Conservation (phyloP, 257 asterid genomes). For the Anisodus acutangulus region DNA sequence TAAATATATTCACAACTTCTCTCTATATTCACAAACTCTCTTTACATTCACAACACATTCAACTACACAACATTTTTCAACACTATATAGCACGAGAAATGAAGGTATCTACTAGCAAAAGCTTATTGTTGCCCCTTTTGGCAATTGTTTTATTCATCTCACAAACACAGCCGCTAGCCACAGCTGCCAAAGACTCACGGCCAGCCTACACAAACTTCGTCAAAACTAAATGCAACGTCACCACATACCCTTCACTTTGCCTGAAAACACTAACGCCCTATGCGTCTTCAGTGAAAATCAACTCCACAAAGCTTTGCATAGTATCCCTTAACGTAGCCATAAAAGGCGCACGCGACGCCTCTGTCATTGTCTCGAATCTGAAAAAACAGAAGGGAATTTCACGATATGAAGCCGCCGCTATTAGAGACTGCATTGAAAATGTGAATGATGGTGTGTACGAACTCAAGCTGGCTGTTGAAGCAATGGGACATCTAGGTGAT, state of each 20-base stretch:
- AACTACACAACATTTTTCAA: background rate
- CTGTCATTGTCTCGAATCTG: slow-evolving; percentile 39
- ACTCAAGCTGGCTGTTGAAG: slow-evolving; percentile 51
- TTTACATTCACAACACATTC: background rate
- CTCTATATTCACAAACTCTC: background rate
- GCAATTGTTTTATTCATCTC: slow-evolving; percentile 29
- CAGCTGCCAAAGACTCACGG: slow-evolving; percentile 29
- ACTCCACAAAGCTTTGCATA: slow-evolving; percentile 51
- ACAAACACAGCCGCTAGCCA: slow-evolving; percentile 1
- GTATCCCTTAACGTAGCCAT: slow-evolving; percentile 58
- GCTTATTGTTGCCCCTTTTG: background rate
- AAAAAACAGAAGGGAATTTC: slow-evolving; percentile 42
- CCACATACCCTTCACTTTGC: slow-evolving; percentile 68
- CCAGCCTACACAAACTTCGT: slow-evolving; percentile 43
- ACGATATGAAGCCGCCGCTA: slow-evolving; percentile 39
- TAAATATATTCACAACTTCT: background rate
- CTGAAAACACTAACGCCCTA: slow-evolving; percentile 54
- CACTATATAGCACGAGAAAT: slow-evolving; percentile 14
- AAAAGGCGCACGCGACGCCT: slow-evolving; percentile 46
- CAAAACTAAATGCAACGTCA: slow-evolving; percentile 47
- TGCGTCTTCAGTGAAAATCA: slow-evolving; percentile 50
- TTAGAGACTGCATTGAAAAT: slow-evolving; percentile 66
- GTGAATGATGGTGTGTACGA: slow-evolving; percentile 60
- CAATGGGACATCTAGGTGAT: slow-evolving; percentile 51
- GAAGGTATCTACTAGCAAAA: background rate